Evolutionary conservation across 108 stramenopile species (phyloP), one percentile per base, ranked within the genome.

Genomic region (Nannochloropsis gaditana): DNA sequence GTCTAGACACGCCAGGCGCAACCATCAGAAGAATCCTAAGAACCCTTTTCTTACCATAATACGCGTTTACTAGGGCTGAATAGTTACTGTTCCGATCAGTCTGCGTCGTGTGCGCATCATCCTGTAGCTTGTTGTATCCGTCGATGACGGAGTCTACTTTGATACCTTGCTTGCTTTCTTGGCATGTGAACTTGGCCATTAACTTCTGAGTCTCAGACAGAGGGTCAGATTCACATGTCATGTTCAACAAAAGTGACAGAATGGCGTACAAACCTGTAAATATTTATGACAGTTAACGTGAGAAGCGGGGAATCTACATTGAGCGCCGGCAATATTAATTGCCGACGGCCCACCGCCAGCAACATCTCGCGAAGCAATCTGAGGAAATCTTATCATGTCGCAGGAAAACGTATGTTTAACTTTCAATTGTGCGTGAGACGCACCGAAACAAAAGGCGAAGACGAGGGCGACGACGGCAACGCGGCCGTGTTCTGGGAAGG

Each of bases 121-220:
- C 82, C 19, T 92, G 91, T 3, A 91, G 90, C 6, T 86, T 79
- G 85, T 91, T 91, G 88, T 92, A 92, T 41, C 82, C 88, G 80
- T 90, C 90, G 43, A 92, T 92, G 81, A 86, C 83, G 45, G 45
- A 80, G 43, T 91, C 87, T n/a, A 90, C 90, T 45, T 92, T 91
- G 79, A 89, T 89, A 41, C 83, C 85, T 15, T 85, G 47, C 31
- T 43, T 83, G 50, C 73, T 83, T 50, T 89, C 88, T 80, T 89
- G 89, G 9, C 85, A 82, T 43, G 84, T 83, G 47, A 89, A 89
- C 6, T 81, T 82, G 9, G 9, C 5, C 2, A 89, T 31, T 42
- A 89, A 84, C 21, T 80, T 83, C 83, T 11, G 21, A 4, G 80
- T 81, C 31, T 81, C 41, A 3, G 80, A 41, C 31, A 81, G 5